These are phyloP conservation scores for Tylopilus orsonianus DNA, from an alignment of 1,284 basidiomycete species.

Conservation along the genomic window DNA sequence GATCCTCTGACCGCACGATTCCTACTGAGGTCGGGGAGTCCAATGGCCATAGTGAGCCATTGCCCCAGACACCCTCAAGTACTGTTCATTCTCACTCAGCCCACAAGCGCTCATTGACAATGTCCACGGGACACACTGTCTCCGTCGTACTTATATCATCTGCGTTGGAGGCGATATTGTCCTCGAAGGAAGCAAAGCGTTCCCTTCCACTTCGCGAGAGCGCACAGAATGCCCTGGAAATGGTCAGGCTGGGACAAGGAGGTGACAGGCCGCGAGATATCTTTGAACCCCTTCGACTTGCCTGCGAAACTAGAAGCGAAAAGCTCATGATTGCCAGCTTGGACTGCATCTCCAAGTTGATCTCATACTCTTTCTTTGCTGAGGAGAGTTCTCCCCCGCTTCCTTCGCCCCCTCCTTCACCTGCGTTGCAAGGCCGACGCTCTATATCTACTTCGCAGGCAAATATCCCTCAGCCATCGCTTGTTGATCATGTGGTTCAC, in stretches of 20 bases:
- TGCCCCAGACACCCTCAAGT: slow-evolving; percentile 22
- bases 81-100: slow-evolving; percentile 15
- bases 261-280: slow-evolving; percentile 79
- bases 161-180: slow-evolving; percentile 84
- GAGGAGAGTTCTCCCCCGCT: slow-evolving; percentile 44
- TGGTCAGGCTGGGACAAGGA: slow-evolving; percentile 72
- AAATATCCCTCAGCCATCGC: slow-evolving; percentile 56
- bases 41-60: slow-evolving; percentile 14
- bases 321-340: slow-evolving; percentile 93
- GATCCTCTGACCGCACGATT: slow-evolving; percentile 4
- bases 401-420: slow-evolving; percentile 72
- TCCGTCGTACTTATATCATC: slow-evolving; percentile 81
- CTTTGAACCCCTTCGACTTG: slow-evolving; percentile 89
- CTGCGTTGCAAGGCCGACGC: slow-evolving; percentile 46
- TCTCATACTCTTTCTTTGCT: slow-evolving; percentile 93
- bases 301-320: slow-evolving; percentile 90
- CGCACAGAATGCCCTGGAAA: slow-evolving; percentile 79
- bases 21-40: slow-evolving; percentile 8
- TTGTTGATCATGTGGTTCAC: slow-evolving; percentile 89
- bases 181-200: slow-evolving; percentile 88
- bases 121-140: slow-evolving; percentile 69
- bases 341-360: slow-evolving; percentile 94
- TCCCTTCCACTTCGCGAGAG: slow-evolving; percentile 80
- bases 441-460: slow-evolving; percentile 51
- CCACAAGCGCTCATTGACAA: slow-evolving; percentile 65